These are phyloP conservation scores for Schizosaccharomyces versatilis DNA, from an alignment of 1,139 yeast species.

Conservation along the genomic window DNA sequence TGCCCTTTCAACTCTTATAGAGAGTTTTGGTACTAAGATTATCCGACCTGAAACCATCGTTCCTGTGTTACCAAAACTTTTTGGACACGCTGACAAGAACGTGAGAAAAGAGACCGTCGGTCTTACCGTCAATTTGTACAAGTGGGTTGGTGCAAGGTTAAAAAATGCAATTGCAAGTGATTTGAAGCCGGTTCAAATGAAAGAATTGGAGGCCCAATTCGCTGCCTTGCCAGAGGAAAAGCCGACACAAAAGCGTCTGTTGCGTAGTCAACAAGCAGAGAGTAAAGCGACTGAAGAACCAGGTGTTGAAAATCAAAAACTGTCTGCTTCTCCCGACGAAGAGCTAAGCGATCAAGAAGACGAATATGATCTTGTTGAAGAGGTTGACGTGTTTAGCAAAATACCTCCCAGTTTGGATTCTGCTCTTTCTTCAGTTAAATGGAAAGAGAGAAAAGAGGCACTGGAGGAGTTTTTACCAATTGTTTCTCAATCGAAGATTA, in stretches of 20 bases:
- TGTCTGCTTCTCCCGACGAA: slow-evolving; percentile 16
- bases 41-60: slow-evolving; percentile 41
- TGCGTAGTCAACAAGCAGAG: slow-evolving; percentile 30
- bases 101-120: slow-evolving; percentile 64
- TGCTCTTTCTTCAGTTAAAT: slow-evolving; percentile 39
- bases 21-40: slow-evolving; percentile 48
- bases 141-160: slow-evolving; percentile 53
- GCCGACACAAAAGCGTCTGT: slow-evolving; percentile 35
- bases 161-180: slow-evolving; percentile 40
- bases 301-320: slow-evolving; percentile 16
- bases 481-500: slow-evolving; percentile 29
- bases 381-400: slow-evolving; percentile 39
- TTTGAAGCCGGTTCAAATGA: slow-evolving; percentile 79
- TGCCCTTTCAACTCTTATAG: slow-evolving; percentile 35
- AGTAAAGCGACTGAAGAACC: slow-evolving; percentile 11
- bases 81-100: slow-evolving; percentile 68
- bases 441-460: slow-evolving; percentile 85
- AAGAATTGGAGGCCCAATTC: slow-evolving; percentile 54
- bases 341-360: slow-evolving; percentile 18
- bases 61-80: slow-evolving; percentile 41
- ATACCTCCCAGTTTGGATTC: slow-evolving; percentile 41
- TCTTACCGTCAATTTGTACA: slow-evolving; percentile 47
- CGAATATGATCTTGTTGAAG: slow-evolving; percentile 33
- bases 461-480: slow-evolving; percentile 42
- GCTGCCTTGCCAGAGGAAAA: slow-evolving; percentile 27